Conservation (phyloP, 345 rosid genomes). For the Raphanus raphanistrum region DNA sequence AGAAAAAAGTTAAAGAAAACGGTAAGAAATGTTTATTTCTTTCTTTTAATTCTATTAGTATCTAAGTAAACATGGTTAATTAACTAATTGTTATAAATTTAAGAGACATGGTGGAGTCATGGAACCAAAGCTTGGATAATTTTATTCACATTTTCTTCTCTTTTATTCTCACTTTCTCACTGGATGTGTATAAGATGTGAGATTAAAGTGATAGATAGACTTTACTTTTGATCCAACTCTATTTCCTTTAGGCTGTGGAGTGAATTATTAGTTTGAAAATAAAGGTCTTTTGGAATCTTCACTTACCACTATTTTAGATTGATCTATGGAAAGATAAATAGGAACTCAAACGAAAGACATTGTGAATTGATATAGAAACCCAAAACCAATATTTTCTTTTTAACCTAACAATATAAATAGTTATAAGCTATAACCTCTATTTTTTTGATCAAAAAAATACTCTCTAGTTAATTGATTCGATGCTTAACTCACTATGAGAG, state of each 20-base stretch:
- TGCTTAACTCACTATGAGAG: too few relatives aligned
- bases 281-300: neutral
- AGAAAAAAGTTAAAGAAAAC: neutral
- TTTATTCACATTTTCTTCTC: neutral
- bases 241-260: slow-evolving; percentile 4
- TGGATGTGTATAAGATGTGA: neutral
- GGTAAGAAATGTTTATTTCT: neutral
- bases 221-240: slow-evolving; percentile 25
- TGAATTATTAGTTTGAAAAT: slow-evolving; percentile 22
- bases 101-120: neutral
- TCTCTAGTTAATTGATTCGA: too few relatives aligned
- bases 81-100: neutral
- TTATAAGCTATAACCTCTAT: neutral
- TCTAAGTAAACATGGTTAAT: neutral
- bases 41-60: neutral
- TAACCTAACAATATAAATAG: neutral
- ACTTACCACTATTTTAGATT: slow-evolving; percentile 25
- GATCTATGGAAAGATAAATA: neutral
- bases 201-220: slow-evolving; percentile 6
- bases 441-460: too few relatives aligned
- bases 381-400: too few relatives aligned
- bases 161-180: neutral
- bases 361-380: too few relatives aligned
- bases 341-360: too few relatives aligned
- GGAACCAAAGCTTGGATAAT: neutral